These are phyloP conservation scores for Mycena sanguinolenta DNA, from an alignment of 768 basidiomycete genomes.

Conservation along the genomic window DNA sequence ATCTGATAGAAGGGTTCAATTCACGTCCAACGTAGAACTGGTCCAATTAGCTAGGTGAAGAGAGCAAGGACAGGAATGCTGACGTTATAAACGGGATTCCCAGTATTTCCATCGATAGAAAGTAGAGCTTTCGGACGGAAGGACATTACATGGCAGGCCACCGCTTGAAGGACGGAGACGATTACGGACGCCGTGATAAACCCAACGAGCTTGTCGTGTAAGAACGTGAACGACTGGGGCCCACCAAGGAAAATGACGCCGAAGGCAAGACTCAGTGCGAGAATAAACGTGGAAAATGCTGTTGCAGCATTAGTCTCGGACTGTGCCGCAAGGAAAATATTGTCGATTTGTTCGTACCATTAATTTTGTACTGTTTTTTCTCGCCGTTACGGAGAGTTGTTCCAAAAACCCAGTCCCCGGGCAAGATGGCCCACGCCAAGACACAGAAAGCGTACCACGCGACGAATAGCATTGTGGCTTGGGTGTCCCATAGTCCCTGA, in stretches of 20 bases:
- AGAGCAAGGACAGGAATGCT: constrained; percentile 44
- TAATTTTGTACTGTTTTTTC: constrained; percentile 91
- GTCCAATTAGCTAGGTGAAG: constrained; percentile 11
- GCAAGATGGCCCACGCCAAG: constrained; percentile 84
- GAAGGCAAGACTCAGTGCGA: constrained; percentile 78
- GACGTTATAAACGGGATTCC: constrained; percentile 91
- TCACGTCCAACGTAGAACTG: constrained; percentile 95
- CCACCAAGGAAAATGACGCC: constrained; percentile 83
- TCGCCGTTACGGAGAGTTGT: constrained; percentile 79
- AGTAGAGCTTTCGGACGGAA: constrained; percentile 80
- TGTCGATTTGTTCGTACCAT: constrained; percentile 76
- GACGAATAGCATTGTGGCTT: constrained; percentile 82
- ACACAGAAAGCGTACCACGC: constrained; percentile 93
- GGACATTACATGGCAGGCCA: constrained; percentile 77
- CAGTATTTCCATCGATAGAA: constrained; percentile 93
- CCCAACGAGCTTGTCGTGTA: constrained; percentile 94
- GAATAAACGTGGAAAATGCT: constrained; percentile 92
- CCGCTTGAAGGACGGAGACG: constrained; percentile 83
- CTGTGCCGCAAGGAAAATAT: constrained; percentile 7
- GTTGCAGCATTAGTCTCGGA: constrained; percentile 6
- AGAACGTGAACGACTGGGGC: constrained; percentile 84
- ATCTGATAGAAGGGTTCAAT: constrained; percentile 88
- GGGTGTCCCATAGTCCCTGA: constrained; percentile 85
- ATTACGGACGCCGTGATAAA: constrained; percentile 85
- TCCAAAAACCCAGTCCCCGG: constrained; percentile 80